Evolutionary conservation across 768 basidiomycete genomes (phyloP), one percentile per base, ranked within the genome.

Genomic region (Dacryopinax spathularia): DNA sequence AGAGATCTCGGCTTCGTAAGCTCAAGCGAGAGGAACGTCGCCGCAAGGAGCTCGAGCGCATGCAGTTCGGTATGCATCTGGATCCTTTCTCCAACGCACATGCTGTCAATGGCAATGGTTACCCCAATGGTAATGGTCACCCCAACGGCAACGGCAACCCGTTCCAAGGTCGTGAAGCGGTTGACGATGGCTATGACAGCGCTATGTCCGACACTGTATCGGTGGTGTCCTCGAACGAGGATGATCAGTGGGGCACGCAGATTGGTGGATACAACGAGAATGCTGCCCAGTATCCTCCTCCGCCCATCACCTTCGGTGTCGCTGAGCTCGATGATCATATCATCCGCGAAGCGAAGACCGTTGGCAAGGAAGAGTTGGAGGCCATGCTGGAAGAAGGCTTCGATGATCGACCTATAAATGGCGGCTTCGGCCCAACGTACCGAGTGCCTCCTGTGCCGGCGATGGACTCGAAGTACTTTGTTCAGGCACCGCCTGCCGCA

Each of bases 251-350:
- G 93, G 92, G 93, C 2, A 78, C 82, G 2, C 94, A 99, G 73
- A 92, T 99, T 62, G 94, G 95, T 12, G 91, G 83, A 56, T 97
- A 98, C 75, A 95, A 97, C 73, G 94, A 97, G 73, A 79, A 89
- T 71, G 82, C 82, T 72, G 66, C 76, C 31, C 81, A 85, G 68
- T 93, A 85, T 68, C 88, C 91, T 34, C 89, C 89, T 3, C 93
- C 94, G 0, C 92, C 93, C 12, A 78, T 84, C n/a, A 88, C 81
- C 1, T 77, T 93, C 6, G 74, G 81, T 25, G 67, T 80, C 18
- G 75, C 81, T 16, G 73, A 74, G 34, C 71, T 74, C 43, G 59
- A 61, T 33, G 63, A 70, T 9, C 69, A 72, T 34, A 69, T 68
- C 61, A 37, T 73, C 60, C 71, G 66, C 7, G 72, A 73, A 29